These are phyloP conservation scores for Didymella segeticola DNA, from an alignment of 2,329 filamentous ascomycete species.

Conservation along the genomic window DNA sequence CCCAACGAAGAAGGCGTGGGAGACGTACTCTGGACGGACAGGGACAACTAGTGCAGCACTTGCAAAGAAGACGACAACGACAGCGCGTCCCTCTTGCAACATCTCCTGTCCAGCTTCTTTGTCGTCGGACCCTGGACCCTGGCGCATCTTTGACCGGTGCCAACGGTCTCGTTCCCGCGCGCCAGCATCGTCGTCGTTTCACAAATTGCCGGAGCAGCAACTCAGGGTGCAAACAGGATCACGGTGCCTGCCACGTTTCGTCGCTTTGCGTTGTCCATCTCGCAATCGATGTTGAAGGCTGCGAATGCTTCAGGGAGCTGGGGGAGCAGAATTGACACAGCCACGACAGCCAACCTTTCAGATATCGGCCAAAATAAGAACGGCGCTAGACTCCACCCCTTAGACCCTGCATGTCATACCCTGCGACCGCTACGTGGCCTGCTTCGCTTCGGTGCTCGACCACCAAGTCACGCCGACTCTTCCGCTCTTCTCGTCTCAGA, in stretches of 20 bases:
- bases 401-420: slow-evolving; percentile 14
- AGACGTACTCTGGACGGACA: neutral
- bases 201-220: neutral
- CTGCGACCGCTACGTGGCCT: slow-evolving; percentile 17
- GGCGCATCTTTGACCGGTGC: slow-evolving; percentile 1
- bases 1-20: neutral
- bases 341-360: neutral
- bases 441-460: slow-evolving; percentile 18
- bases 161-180: neutral
- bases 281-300: neutral
- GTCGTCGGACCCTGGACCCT: neutral
- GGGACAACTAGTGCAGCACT: neutral
- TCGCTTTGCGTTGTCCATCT: neutral
- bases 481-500: slow-evolving; percentile 12
- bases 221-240: neutral
- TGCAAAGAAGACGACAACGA: neutral
- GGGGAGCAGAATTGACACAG: slow-evolving; percentile 1
- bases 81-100: neutral
- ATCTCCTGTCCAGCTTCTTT: neutral
- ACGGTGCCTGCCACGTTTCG: neutral
- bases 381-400: slow-evolving; percentile 9
- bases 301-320: neutral
- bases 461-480: slow-evolving; percentile 10
- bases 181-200: neutral
- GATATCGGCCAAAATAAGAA: slow-evolving; percentile 11